Base-by-base conservation (phyloP, 2,329 filamentous ascomycete species). In the Claviceps fusiformis region DNA sequence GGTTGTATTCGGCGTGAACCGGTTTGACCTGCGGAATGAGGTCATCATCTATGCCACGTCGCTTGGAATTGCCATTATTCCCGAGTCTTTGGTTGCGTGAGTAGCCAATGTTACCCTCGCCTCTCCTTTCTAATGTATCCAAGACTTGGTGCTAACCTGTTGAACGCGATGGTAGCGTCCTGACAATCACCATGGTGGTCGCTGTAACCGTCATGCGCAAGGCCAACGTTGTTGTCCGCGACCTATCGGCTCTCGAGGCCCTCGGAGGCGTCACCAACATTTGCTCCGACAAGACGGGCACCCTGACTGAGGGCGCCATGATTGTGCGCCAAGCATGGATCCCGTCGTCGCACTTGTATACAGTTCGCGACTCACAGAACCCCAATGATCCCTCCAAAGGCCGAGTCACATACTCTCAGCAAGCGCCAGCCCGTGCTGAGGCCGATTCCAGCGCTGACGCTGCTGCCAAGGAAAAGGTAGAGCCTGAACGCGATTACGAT, bases 271-370 rank as follows among this genome's bases (percentile, higher is more conserved):
- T 87, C 29, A 87, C 83, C 55, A 82, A 86, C 63, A 85, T 87
- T 62, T 87, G 84, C 68, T 86, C 83, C 29, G 84, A 87, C 70
- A 87, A 87, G 69, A 87, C 84, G 0, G 85, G 85, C 15, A 88
- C 85, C 0, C 70, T 85, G 15, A 85, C 82, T 0, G 79, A 83
- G 61, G 81, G 83, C 41, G 82, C 82, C 61, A 87, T 87, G 84
- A 81, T 86, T 59, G 80, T 83, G 17, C 76, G 81, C 59, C 83
- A 83, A 63, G 81, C 78, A 0, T 86, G 82, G 79, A 75, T 86
- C 44, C 82, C 83, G 0, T 72, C 70, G 13, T 75, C 75, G 2
- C 75, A 76, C 41, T 72, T 78, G 45, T 79, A 83, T 63, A 79
- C 76, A 1, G 79, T 87, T n/a, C 73, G 75, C 58, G 78, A 82